Percentiles rank a stretch among this genome's conserved stretches.
These are phyloP conservation scores for Plasmodium ovale DNA, from an alignment of 169 alveolate species.

Conservation along the genomic window DNA sequence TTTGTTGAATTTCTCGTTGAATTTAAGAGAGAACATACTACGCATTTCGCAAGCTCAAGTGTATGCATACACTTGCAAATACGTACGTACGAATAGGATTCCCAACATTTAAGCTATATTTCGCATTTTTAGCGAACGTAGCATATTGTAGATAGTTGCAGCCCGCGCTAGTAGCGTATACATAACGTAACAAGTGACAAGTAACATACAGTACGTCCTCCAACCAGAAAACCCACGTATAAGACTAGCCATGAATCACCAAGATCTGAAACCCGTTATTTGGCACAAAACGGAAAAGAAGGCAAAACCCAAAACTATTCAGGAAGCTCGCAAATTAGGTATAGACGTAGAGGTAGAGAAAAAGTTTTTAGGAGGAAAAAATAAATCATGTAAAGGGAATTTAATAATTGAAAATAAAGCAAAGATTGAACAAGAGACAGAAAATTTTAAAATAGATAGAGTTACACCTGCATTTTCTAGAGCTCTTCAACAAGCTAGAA, in stretches of 20 bases:
- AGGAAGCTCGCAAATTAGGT: constrained; percentile 59
- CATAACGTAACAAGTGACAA: not conserved
- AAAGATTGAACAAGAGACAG: constrained; percentile 85
- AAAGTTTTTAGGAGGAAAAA: constrained; percentile 58
- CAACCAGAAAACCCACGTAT: too few species aligned
- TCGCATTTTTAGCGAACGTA: not conserved
- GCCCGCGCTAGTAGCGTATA: too few species aligned
- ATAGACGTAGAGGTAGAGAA: constrained; percentile 67
- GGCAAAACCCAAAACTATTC: constrained; percentile 44
- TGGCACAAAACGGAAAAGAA: constrained; percentile 64
- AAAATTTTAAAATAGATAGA: constrained; percentile 82
- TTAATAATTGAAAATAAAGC: constrained; percentile 80
- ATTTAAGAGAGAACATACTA: not conserved
- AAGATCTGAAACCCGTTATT: constrained; percentile 70
- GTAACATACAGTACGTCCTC: too few species aligned
- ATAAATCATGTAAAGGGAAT: constrained; percentile 69
- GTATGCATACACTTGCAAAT: not conserved
- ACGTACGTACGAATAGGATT: constrained; percentile 66
- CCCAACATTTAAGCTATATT: not conserved
- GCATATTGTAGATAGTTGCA: too few species aligned
- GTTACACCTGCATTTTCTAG: constrained; percentile 82
- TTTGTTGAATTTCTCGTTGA: not conserved
- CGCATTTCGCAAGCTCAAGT: not conserved
- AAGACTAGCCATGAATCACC: constrained; percentile 43
- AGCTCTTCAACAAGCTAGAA: constrained; percentile 86